Conservation (phyloP, 371 early-diverging fungal genomes). For the Umbelopsis sp. region DNA sequence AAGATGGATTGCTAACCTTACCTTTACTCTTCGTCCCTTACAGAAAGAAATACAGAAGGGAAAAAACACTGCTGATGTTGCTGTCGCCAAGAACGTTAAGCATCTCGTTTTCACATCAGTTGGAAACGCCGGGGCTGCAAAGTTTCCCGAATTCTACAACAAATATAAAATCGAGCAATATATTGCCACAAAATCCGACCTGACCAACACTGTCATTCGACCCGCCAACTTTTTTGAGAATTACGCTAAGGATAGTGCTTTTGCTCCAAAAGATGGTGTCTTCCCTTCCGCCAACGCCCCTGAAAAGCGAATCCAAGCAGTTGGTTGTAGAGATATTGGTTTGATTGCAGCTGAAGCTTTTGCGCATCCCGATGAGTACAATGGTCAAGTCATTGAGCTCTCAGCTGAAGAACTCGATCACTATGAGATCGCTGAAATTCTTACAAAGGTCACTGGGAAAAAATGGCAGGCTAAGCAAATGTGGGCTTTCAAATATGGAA, state of each 20-base stretch:
- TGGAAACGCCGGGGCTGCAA: not conserved
- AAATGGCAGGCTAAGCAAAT: not conserved
- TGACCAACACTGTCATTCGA: slow-evolving; percentile 3
- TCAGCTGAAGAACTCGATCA: not conserved
- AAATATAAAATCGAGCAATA: slow-evolving; percentile 4
- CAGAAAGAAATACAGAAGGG: not conserved
- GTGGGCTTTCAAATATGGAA: not conserved
- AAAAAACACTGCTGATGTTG: not conserved
- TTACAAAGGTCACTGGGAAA: not conserved
- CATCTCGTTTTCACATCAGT: slow-evolving; percentile 1
- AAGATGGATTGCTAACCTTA: not conserved
- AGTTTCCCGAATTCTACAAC: not conserved
- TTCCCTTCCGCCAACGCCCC: not conserved
- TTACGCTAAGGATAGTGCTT: not conserved
- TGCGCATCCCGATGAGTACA: not conserved
- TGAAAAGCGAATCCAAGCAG: not conserved
- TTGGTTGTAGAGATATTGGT: slow-evolving; percentile 6
- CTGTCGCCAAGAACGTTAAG: not conserved
- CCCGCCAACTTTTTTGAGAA: slow-evolving; percentile 15
- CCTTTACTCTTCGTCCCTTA: not conserved
- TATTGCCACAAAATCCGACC: not conserved
- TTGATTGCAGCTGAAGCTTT: slow-evolving; percentile 7
- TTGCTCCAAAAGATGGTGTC: not conserved
- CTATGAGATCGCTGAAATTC: not conserved
- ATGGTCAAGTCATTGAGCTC: not conserved